Evolutionary conservation across 1,284 basidiomycete species (phyloP), one percentile per base, ranked within the genome.

Genomic region (Tylopilus orsonianus): DNA sequence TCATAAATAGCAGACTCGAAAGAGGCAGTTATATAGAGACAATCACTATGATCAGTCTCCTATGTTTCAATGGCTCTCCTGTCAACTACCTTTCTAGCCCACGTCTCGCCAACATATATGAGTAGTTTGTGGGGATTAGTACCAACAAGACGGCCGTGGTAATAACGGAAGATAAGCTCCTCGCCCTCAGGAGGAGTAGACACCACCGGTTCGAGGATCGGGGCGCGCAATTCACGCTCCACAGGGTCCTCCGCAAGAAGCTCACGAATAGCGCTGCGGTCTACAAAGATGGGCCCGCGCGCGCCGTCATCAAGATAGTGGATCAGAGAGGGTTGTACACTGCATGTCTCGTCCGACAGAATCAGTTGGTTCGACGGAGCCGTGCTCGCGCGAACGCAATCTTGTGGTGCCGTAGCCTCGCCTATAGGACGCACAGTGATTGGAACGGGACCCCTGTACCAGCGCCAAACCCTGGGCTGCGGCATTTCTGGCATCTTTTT

Each of bases 71-170:
- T n/a, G n/a, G n/a, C n/a, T n/a, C n/a, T n/a, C n/a, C n/a, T 44
- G 34, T 50, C 9, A 0, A 24, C 16, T 9, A 48, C 33, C 27
- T 36, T 53, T 20, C 33, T 53, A 18, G 40, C 51, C 52, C 52
- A 54, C 12, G 53, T 54, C 27, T 54, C 53, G 3, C 40, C 36
- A 27, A 46, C 53, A 32, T 54, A 54, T 23, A 53, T 50, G 24
- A 13, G 18, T 2, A 34, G 50, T 20, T 26, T 27, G 8, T 12
- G 24, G 3, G 29, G 19, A 8, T n/a, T n/a, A n/a, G n/a, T n/a
- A n/a, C 10, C n/a, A 13, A 27, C 24, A 5, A 23, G 22, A 14
- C 5, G 32, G 26, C 29, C 8, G 8, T 4, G 29, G 37, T 51
- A 48, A 40, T 51, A 40, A 13, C 44, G 50, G 14, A 35, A 18